A percentile compares a stretch with the other conserved stretches of the same genome.
Conservation (phyloP, 169 alveolate species). For the Theileria luwenshuni region DNA sequence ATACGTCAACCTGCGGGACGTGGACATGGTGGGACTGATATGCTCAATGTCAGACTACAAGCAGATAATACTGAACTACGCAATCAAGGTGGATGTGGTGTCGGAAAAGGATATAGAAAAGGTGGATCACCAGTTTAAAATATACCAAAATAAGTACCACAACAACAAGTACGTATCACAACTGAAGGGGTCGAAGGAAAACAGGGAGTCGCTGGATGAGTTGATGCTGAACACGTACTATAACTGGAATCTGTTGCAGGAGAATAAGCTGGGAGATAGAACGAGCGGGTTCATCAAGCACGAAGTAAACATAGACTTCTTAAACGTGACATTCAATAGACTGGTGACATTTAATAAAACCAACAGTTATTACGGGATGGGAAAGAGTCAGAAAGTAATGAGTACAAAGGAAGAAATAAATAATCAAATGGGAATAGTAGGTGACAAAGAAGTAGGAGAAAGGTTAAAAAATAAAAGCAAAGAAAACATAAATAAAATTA, state of each 20-base stretch:
- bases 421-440: not conserved
- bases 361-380: slow-evolving; percentile 9
- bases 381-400: not conserved
- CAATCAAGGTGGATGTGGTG: slow-evolving; percentile 26
- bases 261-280: not conserved
- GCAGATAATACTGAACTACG: slow-evolving; percentile 28
- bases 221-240: slow-evolving; percentile 7
- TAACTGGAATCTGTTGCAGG: slow-evolving; percentile 26
- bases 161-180: not conserved
- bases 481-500: not conserved
- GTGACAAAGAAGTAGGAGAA: not conserved
- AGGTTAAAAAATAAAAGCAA: not conserved
- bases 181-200: not conserved
- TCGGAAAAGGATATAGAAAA: slow-evolving; percentile 10
- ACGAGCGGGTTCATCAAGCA: slow-evolving; percentile 11
- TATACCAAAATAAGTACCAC: slow-evolving; percentile 2
- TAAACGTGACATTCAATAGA: slow-evolving; percentile 15
- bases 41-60: slow-evolving; percentile 29
- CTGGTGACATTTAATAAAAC: slow-evolving; percentile 7
- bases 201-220: slow-evolving; percentile 3
- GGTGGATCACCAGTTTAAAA: not conserved
- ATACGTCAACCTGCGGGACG: slow-evolving; percentile 50
- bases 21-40: slow-evolving; percentile 36
- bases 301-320: slow-evolving; percentile 8
- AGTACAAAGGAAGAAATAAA: not conserved